Evolutionary conservation across 768 basidiomycete species (phyloP), one percentile per base, ranked within the genome.

Genomic region (Lyophyllum semitale): DNA sequence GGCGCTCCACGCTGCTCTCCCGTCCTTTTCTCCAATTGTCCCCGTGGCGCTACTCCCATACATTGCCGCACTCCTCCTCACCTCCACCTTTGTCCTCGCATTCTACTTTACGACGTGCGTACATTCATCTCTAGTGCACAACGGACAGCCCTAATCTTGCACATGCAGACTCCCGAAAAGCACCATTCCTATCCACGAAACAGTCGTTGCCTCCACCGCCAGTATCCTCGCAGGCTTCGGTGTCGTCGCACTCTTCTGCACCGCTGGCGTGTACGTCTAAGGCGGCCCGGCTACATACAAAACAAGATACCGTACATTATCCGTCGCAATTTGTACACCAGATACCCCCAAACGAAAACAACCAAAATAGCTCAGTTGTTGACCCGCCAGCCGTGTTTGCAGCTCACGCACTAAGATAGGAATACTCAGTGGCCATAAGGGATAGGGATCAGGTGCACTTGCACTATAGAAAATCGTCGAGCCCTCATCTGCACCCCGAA

Each of bases 391-490:
- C 88, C 88, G 59, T 89, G 82, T 66, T 84, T 85, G 79, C 90
- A 91, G 47, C 81, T 78, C 27, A 77, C 81, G 56, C 90, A 93
- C 91, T 93, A 66, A 38, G 32, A 65, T 61, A 59, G 48, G n/a
- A 32, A 22, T 4, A 41, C 6, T 38, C 42, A 44, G 51, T 54
- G 60, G 52, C 60, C 48, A 61, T 51, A 44, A 33, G n/a, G 23
- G 26, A 42, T 23, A 25, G 17, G 32, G 33, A 51, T 32, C 46
- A 52, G 52, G 46, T 13, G 58, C 29, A 78, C 89, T 57, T 67
- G 94, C 94, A n/a, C 88, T 93, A 71, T 95, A 97, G 69, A 96
- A 87, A 63, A 95, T 87, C 12, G 94, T 97, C 29, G 92, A 91
- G 3, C 95, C 95, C 78, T 96, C 95, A 71, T 96, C 95, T 35